phyloP scores from a whole-genome alignment of 208 protist species.

The Blastocrithidia nonstop region DNA sequence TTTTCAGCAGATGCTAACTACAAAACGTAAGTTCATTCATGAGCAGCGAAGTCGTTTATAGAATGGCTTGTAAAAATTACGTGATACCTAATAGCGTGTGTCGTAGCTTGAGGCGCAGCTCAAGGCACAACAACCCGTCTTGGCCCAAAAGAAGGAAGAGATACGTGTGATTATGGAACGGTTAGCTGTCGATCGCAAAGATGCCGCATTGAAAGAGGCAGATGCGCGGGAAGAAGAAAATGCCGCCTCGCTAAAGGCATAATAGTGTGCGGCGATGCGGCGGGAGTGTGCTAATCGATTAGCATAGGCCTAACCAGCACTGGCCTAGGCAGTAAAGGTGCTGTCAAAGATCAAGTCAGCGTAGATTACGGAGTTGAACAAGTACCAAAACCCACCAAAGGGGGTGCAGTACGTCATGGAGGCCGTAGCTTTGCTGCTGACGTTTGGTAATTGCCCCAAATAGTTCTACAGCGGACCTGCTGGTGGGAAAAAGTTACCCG shows the following conservation, averaged over 20 bases:
- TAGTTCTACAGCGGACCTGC: slow-evolving; percentile 87
- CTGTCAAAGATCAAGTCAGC: slow-evolving; percentile 91
- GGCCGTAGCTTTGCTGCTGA: slow-evolving; percentile 91
- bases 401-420: slow-evolving; percentile 96
- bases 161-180: slow-evolving; percentile 89
- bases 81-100: slow-evolving; percentile 86
- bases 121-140: slow-evolving; percentile 88
- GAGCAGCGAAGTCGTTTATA: slow-evolving; percentile 79
- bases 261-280: slow-evolving; percentile 89
- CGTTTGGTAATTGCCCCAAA: slow-evolving; percentile 89
- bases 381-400: slow-evolving; percentile 91
- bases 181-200: slow-evolving; percentile 80
- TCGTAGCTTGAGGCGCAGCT: slow-evolving; percentile 88
- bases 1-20: slow-evolving; percentile 75
- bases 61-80: slow-evolving; percentile 93
- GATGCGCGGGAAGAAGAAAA: slow-evolving; percentile 84
- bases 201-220: slow-evolving; percentile 80
- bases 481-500: slow-evolving; percentile 86
- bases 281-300: slow-evolving; percentile 80
- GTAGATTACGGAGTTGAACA: slow-evolving; percentile 94
- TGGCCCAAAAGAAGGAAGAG: slow-evolving; percentile 86
- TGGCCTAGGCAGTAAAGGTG: slow-evolving; percentile 86
- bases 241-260: slow-evolving; percentile 85
- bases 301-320: slow-evolving; percentile 92
- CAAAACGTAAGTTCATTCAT: slow-evolving; percentile 70